Evolutionary conservation across 768 basidiomycete species (phyloP).

Genomic region (Ramaria sp.): DNA sequence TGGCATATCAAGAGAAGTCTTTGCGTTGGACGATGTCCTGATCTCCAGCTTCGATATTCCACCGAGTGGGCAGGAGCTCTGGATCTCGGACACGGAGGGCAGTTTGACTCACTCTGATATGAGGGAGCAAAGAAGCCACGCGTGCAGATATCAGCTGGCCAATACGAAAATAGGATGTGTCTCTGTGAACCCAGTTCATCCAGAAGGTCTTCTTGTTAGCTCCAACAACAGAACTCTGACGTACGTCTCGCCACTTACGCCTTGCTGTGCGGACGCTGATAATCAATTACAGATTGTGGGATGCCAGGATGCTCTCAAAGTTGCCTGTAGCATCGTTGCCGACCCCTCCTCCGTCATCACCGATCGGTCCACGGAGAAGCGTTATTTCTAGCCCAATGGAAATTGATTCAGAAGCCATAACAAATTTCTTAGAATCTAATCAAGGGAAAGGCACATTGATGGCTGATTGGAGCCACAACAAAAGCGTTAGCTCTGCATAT

Average conservation of each 20-base stretch:
- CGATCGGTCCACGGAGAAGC: constrained; percentile 14
- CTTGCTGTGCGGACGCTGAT: background rate
- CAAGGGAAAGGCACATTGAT: constrained; percentile 45
- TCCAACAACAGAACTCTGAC: constrained; percentile 65
- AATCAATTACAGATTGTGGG: constrained; percentile 54
- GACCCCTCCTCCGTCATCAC: constrained; percentile 20
- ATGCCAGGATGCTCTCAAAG: constrained; percentile 47
- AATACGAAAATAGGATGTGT: constrained; percentile 69
- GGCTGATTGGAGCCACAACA: constrained; percentile 57
- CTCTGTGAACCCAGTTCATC: constrained; percentile 64
- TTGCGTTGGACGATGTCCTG: constrained; percentile 45
- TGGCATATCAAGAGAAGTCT: constrained; percentile 61
- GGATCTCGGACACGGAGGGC: constrained; percentile 68
- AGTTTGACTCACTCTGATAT: constrained; percentile 70
- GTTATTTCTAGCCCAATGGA: constrained; percentile 1
- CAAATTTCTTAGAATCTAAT: constrained; percentile 38
- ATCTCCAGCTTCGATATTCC: constrained; percentile 64
- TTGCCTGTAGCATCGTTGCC: constrained; percentile 16
- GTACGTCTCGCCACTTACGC: constrained; percentile 27
- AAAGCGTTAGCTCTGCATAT: constrained; percentile 73
- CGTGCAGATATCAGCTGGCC: constrained; percentile 45
- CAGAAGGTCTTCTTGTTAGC: constrained; percentile 58
- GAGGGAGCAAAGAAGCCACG: constrained; percentile 44
- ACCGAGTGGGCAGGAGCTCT: constrained; percentile 65
- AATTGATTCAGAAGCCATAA: constrained; percentile 31